These are phyloP conservation scores for Phoenix dactylifera DNA, from an alignment of 176 grass and related monocot genomes.

Conservation along the genomic window DNA sequence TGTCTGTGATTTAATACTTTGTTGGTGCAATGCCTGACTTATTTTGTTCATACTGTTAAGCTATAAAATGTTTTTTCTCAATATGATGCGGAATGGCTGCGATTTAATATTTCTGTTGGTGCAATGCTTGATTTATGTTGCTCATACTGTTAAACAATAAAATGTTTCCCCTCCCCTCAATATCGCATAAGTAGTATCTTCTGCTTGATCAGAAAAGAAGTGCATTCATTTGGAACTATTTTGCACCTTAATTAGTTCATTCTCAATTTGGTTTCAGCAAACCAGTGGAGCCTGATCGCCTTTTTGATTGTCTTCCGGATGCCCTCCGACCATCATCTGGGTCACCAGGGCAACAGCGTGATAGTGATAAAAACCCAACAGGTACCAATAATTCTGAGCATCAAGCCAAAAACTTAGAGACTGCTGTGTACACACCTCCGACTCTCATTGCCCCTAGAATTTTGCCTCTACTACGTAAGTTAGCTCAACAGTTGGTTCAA, in stretches of 20 bases:
- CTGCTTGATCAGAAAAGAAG: too few species aligned
- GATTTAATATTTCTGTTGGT: too few species aligned
- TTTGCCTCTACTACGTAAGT: slow-evolving; percentile 78
- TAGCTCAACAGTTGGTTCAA: slow-evolving; percentile 85
- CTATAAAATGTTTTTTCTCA: too few species aligned
- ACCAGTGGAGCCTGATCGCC: slow-evolving; percentile 79
- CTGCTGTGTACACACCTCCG: slow-evolving; percentile 63
- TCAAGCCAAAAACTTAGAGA: slow-evolving; percentile 35
- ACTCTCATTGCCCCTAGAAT: slow-evolving; percentile 75
- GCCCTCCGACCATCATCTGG: slow-evolving; percentile 63
- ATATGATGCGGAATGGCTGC: too few species aligned
- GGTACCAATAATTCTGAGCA: slow-evolving; percentile 29
- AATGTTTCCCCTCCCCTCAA: too few species aligned
- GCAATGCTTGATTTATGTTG: too few species aligned
- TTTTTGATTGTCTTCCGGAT: slow-evolving; percentile 88
- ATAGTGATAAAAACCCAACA: slow-evolving; percentile 41
- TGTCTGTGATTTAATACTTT: too few species aligned
- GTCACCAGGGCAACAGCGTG: slow-evolving; percentile 29
- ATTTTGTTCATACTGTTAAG: too few species aligned
- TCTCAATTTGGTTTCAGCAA: slow-evolving; percentile 46
- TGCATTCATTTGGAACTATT: not conserved
- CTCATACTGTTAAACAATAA: too few species aligned
- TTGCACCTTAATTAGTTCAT: not conserved
- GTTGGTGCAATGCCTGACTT: too few species aligned
- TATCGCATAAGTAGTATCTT: too few species aligned